These are phyloP conservation scores for Cyclostephanos invisitatus DNA, from an alignment of 108 stramenopile genomes.

Conservation along the genomic window DNA sequence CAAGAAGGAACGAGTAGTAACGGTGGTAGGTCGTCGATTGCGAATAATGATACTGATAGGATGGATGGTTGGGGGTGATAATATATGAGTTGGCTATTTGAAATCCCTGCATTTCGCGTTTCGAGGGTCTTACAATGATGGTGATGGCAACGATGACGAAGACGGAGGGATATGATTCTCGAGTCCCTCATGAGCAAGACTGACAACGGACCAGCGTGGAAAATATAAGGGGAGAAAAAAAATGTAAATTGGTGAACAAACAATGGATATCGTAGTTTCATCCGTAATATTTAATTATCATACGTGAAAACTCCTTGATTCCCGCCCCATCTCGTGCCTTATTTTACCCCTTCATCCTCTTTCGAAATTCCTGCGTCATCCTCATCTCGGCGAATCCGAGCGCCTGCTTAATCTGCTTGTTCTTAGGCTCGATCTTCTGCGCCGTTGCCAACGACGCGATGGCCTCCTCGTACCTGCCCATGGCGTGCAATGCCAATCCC, in stretches of 20 bases:
- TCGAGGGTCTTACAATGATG: too few relatives aligned
- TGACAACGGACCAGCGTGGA: too few relatives aligned
- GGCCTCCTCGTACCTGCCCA: constrained; percentile 83
- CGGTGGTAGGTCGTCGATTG: too few relatives aligned
- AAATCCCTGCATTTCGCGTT: background rate
- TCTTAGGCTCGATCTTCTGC: constrained; percentile 87
- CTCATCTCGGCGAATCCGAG: constrained; percentile 90
- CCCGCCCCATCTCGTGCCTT: too few relatives aligned
- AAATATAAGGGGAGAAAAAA: too few relatives aligned
- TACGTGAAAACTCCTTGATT: too few relatives aligned
- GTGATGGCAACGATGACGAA: too few relatives aligned
- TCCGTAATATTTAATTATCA: too few relatives aligned
- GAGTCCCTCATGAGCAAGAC: too few relatives aligned
- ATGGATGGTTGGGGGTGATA: background rate
- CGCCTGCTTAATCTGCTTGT: constrained; percentile 91
- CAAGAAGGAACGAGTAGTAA: constrained; percentile 3
- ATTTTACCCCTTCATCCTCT: constrained; percentile 59
- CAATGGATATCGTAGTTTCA: too few relatives aligned
- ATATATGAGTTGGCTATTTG: constrained; percentile 5
- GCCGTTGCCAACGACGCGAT: constrained; percentile 73
- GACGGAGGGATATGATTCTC: too few relatives aligned
- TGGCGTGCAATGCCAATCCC: constrained; percentile 88
- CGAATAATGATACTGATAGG: background rate
- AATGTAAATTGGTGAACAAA: too few relatives aligned
- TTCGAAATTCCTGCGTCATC: constrained; percentile 81